Evolutionary conservation across 192 early-diverging fungal species (phyloP), one percentile per base, ranked within the genome.

Genomic region (Gaertneriomyces semiglobifer): DNA sequence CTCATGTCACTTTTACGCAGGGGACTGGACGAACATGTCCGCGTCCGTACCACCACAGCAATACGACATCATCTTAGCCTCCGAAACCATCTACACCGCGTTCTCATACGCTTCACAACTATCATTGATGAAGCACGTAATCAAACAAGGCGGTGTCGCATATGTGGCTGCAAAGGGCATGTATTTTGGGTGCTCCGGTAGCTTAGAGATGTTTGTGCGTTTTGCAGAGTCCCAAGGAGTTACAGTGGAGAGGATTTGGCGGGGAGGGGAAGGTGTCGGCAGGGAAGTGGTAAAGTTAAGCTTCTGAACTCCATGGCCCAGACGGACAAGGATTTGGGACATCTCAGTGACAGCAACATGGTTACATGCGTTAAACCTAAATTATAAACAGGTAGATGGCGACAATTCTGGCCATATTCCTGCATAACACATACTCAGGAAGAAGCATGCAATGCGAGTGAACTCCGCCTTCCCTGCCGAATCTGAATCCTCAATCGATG

Each of bases 131-230:
- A 60, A 69, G 58, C 38, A 55, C 7, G 43, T 66, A 6, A 46
- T 81, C n/a, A 70, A 62, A 38, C 58, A 52, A 10, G 65, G 42
- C 39, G 71, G 74, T 8, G 45, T 69, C 33, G 60, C 48, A 8
- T 86, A 89, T 40, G 81, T 98, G 7, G 93, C 94, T 14, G 94
- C 94, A 63, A 98, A 98, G 68, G 85, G 89, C 0, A 88, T 89
- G 6, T 98, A 98, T 72, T 98, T 98, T 88, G 96, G 96, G 19
- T 93, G 93, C 2, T 84, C 89, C 25, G 96, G 96, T 6, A 88
- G 89, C 16, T 81, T 94, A 39, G 74, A 89, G 14, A 76, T 87
- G 45, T 97, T 97, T 72, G 69, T 84, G 42, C 63, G 80, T 57
- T 74, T 88, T 20, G 84, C 93, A 16, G 60, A 75, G 20, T 64